These are phyloP conservation scores for Fusarium sp. DNA, from an alignment of 2,329 filamentous ascomycete genomes.

Conservation along the genomic window DNA sequence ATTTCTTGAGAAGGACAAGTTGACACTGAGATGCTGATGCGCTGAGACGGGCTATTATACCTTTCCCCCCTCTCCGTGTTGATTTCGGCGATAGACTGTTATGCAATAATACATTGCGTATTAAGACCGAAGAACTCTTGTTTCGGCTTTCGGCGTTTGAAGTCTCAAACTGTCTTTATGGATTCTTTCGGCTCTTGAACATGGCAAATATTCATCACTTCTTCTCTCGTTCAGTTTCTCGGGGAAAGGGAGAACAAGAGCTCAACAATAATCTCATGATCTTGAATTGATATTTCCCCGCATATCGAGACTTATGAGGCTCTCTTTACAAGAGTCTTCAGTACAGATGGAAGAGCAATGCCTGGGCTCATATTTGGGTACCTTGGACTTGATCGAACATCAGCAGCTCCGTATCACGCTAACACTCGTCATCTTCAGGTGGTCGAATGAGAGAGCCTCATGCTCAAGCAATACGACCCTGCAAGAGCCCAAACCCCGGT, in stretches of 20 bases:
- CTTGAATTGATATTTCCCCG: conserved; percentile 3
- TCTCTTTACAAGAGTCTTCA: neutral
- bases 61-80: neutral
- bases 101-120: neutral
- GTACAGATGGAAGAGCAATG: neutral
- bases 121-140: neutral
- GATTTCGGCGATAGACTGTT: neutral
- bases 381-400: neutral
- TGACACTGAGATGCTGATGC: neutral
- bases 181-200: neutral
- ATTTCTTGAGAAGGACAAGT: neutral
- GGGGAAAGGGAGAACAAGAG: neutral
- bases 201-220: neutral
- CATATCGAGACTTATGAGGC: neutral
- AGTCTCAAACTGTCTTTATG: neutral
- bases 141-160: neutral
- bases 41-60: neutral
- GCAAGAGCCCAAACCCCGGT: conserved; percentile 7
- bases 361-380: neutral
- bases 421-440: conserved; percentile 9
- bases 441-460: conserved; percentile 3
- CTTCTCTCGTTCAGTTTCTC: neutral
- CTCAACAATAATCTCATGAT: neutral
- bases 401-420: conserved; percentile 1
- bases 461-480: neutral